Percentiles rank a stretch among this genome's conserved stretches.
Conservation (phyloP, 495 filamentous ascomycete species). For the Podospora fimiseda region DNA sequence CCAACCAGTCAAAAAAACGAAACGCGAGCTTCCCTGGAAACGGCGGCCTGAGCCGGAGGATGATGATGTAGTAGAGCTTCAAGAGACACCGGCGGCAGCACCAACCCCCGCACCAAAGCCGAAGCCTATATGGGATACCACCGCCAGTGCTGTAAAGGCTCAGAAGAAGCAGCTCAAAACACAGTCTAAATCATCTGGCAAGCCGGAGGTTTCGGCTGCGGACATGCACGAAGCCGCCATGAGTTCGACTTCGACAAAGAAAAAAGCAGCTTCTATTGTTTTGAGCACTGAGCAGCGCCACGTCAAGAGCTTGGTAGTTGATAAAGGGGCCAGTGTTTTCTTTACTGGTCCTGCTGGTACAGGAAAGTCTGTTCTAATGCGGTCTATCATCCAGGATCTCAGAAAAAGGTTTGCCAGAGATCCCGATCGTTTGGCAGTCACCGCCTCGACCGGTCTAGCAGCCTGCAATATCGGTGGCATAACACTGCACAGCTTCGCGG, state of each 20-base stretch:
- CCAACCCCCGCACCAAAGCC: conserved; percentile 32
- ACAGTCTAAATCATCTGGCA: conserved; percentile 37
- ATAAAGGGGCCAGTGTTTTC: conserved; percentile 80
- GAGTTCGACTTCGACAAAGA: conserved; percentile 18
- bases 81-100: background rate
- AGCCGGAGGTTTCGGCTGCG: conserved; percentile 22
- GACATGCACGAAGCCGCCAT: conserved; percentile 29
- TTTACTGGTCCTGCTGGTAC: conserved; percentile 97
- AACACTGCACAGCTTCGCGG: conserved; percentile 91
- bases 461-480: conserved; percentile 96
- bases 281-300: conserved; percentile 80
- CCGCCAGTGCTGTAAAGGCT: conserved; percentile 73
- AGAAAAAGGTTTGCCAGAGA: conserved; percentile 68
- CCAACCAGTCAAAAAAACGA: conserved; percentile 22
- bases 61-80: conserved; percentile 29
- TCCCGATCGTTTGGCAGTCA: conserved; percentile 79
- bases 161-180: conserved; percentile 71
- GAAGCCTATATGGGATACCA: conserved; percentile 65
- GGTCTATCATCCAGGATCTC: conserved; percentile 76
- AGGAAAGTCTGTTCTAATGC: conserved; percentile 92
- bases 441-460: conserved; percentile 90
- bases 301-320: conserved; percentile 73
- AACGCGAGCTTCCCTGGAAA: conserved; percentile 31
- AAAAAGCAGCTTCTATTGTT: conserved; percentile 53
- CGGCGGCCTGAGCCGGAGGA: conserved; percentile 8